Evolutionary conservation across 495 filamentous ascomycete genomes (phyloP).

Genomic region (Penicillium atrosanguineum): DNA sequence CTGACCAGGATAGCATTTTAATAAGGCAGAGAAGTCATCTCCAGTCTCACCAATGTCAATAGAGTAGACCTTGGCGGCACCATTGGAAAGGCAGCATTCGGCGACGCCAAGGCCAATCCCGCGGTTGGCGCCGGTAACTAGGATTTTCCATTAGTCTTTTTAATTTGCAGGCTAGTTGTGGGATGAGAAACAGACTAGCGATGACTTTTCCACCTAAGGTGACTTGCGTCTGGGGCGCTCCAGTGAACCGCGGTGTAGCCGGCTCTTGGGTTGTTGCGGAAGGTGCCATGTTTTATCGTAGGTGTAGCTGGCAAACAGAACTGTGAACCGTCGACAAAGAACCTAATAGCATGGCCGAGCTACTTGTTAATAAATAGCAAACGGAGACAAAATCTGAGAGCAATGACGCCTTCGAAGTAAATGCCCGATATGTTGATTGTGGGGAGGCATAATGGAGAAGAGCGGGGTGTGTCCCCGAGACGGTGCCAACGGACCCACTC

Average conservation of each 20-base stretch:
- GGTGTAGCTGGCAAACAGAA: background rate
- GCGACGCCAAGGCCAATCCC: constrained; percentile 39
- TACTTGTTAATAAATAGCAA: too few relatives aligned
- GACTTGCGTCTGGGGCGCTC: constrained; percentile 18
- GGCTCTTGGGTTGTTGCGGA: constrained; percentile 4
- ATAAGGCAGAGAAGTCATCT: constrained; percentile 34
- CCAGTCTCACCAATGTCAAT: constrained; percentile 40
- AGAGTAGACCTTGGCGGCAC: constrained; percentile 37
- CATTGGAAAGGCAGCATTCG: constrained; percentile 39
- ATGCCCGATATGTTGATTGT: background rate
- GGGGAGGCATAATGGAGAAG: background rate
- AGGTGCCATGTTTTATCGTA: constrained; percentile 5
- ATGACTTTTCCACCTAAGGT: constrained; percentile 23
- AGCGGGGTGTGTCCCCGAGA: constrained; percentile 7
- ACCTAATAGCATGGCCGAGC: too few relatives aligned
- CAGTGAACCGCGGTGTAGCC: too few relatives aligned
- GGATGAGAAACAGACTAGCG: constrained; percentile 20
- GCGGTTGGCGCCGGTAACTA: constrained; percentile 40
- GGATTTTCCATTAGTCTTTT: too few relatives aligned
- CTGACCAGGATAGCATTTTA: constrained; percentile 25
- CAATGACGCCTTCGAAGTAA: too few relatives aligned
- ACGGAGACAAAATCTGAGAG: background rate
- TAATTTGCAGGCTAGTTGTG: too few relatives aligned
- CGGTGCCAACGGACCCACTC: constrained; percentile 15
- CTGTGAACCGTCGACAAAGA: too few relatives aligned